phyloP scores from a whole-genome alignment of 1,284 basidiomycete species.

The Sanghuangporus sanghuang region DNA sequence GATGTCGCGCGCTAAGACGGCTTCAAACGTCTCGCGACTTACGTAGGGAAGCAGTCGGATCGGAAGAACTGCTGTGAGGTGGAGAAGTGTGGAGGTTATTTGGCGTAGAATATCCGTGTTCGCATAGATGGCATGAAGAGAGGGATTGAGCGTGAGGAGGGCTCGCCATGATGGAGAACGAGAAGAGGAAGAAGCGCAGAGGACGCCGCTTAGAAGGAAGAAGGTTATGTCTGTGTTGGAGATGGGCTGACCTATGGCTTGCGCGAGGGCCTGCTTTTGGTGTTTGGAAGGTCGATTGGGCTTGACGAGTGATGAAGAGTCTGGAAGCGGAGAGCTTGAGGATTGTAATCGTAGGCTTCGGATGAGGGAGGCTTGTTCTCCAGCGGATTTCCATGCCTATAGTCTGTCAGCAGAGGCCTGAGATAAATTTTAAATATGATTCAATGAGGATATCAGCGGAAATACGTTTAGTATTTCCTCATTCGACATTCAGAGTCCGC shows the following conservation, averaged over 20 bases:
- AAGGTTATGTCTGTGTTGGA: slow-evolving; percentile 9
- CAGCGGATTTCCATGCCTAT: not conserved
- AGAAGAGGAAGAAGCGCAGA: not conserved
- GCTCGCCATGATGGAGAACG: slow-evolving; percentile 1
- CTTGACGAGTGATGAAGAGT: not conserved
- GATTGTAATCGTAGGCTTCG: not conserved
- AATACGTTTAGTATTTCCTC: too few relatives aligned
- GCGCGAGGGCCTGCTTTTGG: slow-evolving; percentile 2
- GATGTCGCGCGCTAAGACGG: slow-evolving; percentile 18
- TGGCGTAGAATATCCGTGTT: slow-evolving; percentile 3
- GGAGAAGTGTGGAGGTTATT: slow-evolving; percentile 17
- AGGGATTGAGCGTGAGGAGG: slow-evolving; percentile 18
- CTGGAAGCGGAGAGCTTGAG: not conserved
- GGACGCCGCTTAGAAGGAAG: slow-evolving; percentile 17
- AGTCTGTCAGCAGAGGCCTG: not conserved
- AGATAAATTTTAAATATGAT: not conserved
- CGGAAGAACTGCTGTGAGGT: slow-evolving; percentile 19
- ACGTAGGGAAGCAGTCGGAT: slow-evolving; percentile 2
- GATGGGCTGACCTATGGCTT: not conserved
- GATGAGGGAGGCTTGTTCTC: not conserved
- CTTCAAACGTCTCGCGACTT: slow-evolving; percentile 13
- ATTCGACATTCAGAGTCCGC: too few relatives aligned
- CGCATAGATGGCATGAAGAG: slow-evolving; percentile 13
- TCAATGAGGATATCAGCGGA: not conserved
- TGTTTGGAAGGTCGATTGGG: not conserved